Conservation (phyloP, 1,284 basidiomycete species). For the Cryptococcus sp. region DNA sequence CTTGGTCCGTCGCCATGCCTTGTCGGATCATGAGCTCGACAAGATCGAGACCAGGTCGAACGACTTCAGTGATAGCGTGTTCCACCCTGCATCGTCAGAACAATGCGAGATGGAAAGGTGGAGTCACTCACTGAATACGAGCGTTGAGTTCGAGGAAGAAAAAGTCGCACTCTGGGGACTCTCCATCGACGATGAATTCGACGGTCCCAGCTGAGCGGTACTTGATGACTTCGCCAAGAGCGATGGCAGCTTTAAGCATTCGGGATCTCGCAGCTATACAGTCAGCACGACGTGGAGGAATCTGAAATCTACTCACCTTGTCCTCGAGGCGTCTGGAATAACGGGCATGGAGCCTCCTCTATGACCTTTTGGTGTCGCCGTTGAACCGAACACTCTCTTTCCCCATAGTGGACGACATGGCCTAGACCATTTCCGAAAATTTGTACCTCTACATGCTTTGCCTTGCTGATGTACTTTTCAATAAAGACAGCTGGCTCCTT, state of each 20-base stretch:
- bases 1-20: constrained; percentile 18
- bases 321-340: neutral
- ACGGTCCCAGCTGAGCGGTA: constrained; percentile 30
- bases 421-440: constrained; percentile 60
- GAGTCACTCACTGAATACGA: constrained; percentile 54
- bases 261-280: constrained; percentile 7
- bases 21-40: constrained; percentile 57
- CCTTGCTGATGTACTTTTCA: constrained; percentile 55
- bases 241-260: constrained; percentile 8
- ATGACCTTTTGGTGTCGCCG: constrained; percentile 68
- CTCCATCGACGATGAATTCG: constrained; percentile 30
- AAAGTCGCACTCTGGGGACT: constrained; percentile 45
- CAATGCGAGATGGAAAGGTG: neutral
- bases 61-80: constrained; percentile 61
- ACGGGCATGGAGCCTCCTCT: constrained; percentile 52
- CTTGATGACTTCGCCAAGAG: neutral
- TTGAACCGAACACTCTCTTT: constrained; percentile 66
- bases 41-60: constrained; percentile 56
- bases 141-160: constrained; percentile 74
- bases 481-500: constrained; percentile 56
- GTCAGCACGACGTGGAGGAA: neutral
- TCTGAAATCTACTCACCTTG: constrained; percentile 13
- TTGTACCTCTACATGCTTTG: constrained; percentile 61
- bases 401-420: constrained; percentile 60
- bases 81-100: constrained; percentile 50